phyloP scores from a whole-genome alignment of 2,329 filamentous ascomycete genomes.

The Aciculosporium take region DNA sequence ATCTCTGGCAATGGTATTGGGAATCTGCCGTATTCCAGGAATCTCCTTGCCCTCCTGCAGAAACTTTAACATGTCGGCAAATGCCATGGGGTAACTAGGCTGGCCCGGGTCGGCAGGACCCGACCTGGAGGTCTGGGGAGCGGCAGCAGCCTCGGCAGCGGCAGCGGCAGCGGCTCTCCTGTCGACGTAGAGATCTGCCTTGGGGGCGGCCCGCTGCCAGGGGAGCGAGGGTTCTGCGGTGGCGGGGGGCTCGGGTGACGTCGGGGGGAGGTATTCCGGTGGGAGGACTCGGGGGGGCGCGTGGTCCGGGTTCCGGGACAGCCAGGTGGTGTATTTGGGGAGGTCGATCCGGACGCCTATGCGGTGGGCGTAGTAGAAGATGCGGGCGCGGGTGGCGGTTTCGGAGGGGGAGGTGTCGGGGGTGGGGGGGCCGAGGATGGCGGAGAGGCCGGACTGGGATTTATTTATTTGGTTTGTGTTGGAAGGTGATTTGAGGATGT shows the following conservation, averaged over 20 bases:
- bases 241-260: neutral
- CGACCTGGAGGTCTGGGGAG: too few relatives aligned
- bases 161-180: conserved; percentile 16
- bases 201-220: conserved; percentile 38
- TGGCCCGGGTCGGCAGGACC: too few relatives aligned
- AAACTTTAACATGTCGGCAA: conserved; percentile 73
- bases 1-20: conserved; percentile 60
- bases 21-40: conserved; percentile 77
- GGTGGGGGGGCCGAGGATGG: conserved; percentile 45
- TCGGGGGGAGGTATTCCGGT: conserved; percentile 14
- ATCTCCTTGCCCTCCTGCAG: conserved; percentile 72
- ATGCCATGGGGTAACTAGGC: conserved; percentile 66
- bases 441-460: conserved; percentile 40
- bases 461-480: neutral
- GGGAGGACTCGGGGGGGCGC: conserved; percentile 22
- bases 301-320: conserved; percentile 23
- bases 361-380: conserved; percentile 48
- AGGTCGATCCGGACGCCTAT: conserved; percentile 47
- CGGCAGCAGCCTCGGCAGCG: conserved; percentile 7
- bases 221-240: conserved; percentile 13
- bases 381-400: conserved; percentile 52
- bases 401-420: conserved; percentile 35
- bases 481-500: neutral
- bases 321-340: conserved; percentile 52
- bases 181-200: conserved; percentile 31